A percentile compares a stretch with the other conserved stretches of the same genome.
These are phyloP conservation scores for Diaporthe australafricana DNA, from an alignment of 2,329 filamentous ascomycete genomes.

Conservation along the genomic window DNA sequence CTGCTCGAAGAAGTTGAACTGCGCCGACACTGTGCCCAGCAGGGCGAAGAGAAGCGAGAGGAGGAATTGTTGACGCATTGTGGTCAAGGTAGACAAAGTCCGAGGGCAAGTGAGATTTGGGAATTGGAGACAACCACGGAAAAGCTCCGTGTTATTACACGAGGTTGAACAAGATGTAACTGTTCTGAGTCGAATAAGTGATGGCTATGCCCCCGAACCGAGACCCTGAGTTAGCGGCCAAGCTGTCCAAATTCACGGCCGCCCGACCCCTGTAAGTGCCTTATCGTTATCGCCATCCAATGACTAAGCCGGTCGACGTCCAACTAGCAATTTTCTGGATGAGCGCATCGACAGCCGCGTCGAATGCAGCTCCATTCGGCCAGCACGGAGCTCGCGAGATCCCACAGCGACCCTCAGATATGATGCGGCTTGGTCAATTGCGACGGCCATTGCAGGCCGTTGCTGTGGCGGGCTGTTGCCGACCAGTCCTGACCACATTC, in stretches of 20 bases:
- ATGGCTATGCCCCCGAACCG: background rate
- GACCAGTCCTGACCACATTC: constrained; percentile 40
- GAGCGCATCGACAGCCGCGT: constrained; percentile 15
- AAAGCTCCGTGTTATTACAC: background rate
- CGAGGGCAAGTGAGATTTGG: background rate
- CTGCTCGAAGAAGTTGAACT: constrained; percentile 98
- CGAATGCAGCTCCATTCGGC: constrained; percentile 3
- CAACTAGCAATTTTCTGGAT: constrained; percentile 27
- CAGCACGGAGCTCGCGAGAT: constrained; percentile 35
- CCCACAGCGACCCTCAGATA: constrained; percentile 37
- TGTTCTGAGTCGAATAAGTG: no score
- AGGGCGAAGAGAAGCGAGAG: constrained; percentile 66
- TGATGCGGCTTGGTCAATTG: constrained; percentile 58
- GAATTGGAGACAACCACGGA: background rate
- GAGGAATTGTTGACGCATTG: constrained; percentile 43
- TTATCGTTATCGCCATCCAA: constrained; percentile 31
- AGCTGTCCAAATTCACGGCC: constrained; percentile 33
- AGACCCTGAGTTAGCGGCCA: constrained; percentile 2
- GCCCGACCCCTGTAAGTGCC: background rate
- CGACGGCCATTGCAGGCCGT: constrained; percentile 56
- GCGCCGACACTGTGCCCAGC: constrained; percentile 73
- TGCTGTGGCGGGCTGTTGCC: constrained; percentile 42
- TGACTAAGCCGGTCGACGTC: constrained; percentile 34
- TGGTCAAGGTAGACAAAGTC: constrained; percentile 44
- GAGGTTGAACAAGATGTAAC: background rate